phyloP scores from a whole-genome alignment of 208 protist species.

The Leishmania aethiopica region DNA sequence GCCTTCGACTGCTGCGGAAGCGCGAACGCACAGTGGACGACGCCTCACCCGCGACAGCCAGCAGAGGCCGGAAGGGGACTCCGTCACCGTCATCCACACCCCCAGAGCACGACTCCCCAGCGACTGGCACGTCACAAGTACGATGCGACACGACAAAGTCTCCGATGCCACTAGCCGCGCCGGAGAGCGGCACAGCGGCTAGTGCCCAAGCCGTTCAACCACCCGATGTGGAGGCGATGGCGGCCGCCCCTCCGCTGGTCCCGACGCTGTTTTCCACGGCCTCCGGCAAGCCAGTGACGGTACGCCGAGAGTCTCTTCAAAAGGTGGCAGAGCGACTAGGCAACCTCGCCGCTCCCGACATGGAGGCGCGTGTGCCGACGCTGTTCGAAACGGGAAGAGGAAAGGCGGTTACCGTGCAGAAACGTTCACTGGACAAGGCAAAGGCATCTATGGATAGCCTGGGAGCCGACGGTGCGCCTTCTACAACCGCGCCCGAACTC shows the following conservation, averaged over 20 bases:
- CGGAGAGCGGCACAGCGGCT: background rate
- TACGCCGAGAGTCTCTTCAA: constrained; percentile 35
- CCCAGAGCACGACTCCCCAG: background rate
- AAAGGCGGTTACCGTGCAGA: constrained; percentile 35
- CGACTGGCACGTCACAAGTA: background rate
- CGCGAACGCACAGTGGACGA: constrained; percentile 12
- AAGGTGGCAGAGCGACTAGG: constrained; percentile 8
- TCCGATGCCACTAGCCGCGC: background rate
- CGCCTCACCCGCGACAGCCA: background rate
- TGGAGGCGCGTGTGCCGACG: constrained; percentile 14
- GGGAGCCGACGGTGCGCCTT: background rate
- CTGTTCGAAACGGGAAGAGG: constrained; percentile 43
- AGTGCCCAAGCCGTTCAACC: background rate
- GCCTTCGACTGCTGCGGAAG: constrained; percentile 50
- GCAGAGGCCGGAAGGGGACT: background rate
- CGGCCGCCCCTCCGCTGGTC: constrained; percentile 3
- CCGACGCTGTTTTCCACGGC: constrained; percentile 48
- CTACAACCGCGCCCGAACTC: constrained; percentile 28
- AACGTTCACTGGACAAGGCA: constrained; percentile 25
- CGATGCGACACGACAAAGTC: background rate
- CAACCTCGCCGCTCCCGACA: background rate
- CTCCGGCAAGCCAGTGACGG: constrained; percentile 37
- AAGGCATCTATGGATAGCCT: background rate
- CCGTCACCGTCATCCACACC: background rate
- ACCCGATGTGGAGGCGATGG: background rate